phyloP scores from a whole-genome alignment of 2,329 filamentous ascomycete species.

The Xylariaceae sp. region DNA sequence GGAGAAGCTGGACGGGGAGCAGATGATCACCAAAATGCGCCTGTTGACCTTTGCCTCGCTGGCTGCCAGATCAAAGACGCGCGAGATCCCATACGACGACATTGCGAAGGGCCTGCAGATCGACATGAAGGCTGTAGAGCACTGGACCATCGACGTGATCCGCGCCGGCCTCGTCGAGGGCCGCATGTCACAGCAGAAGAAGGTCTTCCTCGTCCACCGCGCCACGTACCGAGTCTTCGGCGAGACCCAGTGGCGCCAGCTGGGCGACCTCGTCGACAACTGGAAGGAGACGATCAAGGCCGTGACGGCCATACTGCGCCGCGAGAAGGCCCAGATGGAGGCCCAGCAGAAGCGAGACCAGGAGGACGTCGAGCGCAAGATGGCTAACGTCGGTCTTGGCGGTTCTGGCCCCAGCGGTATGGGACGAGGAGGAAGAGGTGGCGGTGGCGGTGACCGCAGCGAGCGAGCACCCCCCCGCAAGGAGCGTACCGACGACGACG shows the following conservation, averaged over 20 bases:
- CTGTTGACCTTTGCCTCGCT: constrained; percentile 87
- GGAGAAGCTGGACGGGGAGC: constrained; percentile 62
- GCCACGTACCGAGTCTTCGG: constrained; percentile 95
- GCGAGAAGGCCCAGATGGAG: constrained; percentile 74
- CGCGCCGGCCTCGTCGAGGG: constrained; percentile 92
- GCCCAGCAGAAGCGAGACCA: constrained; percentile 70
- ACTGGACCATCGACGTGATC: constrained; percentile 98
- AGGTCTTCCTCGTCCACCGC: constrained; percentile 91
- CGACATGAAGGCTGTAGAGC: constrained; percentile 76
- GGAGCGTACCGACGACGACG: constrained; percentile 49
- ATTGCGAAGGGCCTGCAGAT: constrained; percentile 84
- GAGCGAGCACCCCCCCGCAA: constrained; percentile 28
- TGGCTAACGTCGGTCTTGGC: constrained; percentile 35
- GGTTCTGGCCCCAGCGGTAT: constrained; percentile 28
- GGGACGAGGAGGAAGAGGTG: constrained; percentile 16
- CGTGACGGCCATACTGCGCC: constrained; percentile 69
- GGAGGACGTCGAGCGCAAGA: constrained; percentile 63
- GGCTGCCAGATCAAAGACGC: constrained; percentile 72
- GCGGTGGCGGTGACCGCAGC: constrained; percentile 18
- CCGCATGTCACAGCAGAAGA: constrained; percentile 86
- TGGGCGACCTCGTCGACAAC: constrained; percentile 81
- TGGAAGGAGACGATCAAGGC: constrained; percentile 78
- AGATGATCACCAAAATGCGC: constrained; percentile 89
- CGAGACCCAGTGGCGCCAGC: constrained; percentile 96
- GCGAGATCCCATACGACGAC: constrained; percentile 79